Evolutionary conservation across 352 stramenopile species (phyloP).

Genomic region (Phytophthora nicotianae): DNA sequence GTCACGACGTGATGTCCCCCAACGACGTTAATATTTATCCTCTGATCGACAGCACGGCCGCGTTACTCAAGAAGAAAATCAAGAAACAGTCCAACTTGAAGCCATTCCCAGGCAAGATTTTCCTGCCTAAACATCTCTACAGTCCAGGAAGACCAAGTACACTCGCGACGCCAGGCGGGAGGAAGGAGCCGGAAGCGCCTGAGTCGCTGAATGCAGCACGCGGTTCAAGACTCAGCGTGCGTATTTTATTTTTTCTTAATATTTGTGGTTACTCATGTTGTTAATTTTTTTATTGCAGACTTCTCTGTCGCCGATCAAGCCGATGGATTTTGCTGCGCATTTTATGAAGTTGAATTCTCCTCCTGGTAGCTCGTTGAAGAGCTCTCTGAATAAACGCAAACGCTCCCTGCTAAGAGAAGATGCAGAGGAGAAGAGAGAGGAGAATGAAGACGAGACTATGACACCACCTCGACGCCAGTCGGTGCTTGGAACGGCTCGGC

Average conservation of each 20-base stretch:
- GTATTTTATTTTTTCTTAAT: conserved; percentile 19
- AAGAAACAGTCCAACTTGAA: conserved; percentile 87
- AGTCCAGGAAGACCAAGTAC: conserved; percentile 29
- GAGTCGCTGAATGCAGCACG: conserved; percentile 22
- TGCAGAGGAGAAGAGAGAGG: conserved; percentile 26
- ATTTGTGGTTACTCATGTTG: conserved; percentile 13
- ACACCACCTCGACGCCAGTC: conserved; percentile 52
- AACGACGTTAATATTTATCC: conserved; percentile 60
- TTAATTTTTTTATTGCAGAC: conserved; percentile 39
- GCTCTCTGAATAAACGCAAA: conserved; percentile 48
- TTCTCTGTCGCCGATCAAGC: conserved; percentile 80
- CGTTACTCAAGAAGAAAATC: conserved; percentile 81
- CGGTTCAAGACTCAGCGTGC: conserved; percentile 53
- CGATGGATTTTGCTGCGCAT: conserved; percentile 47
- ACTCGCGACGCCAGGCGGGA: conserved; percentile 19
- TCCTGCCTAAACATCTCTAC: conserved; percentile 77
- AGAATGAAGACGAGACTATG: conserved; percentile 18
- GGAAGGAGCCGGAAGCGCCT: conserved; percentile 34
- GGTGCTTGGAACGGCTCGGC: conserved; percentile 51
- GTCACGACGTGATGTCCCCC: conserved; percentile 59
- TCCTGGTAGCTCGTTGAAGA: conserved; percentile 47
- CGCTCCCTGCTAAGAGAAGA: conserved; percentile 26
- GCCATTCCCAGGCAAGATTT: conserved; percentile 84
- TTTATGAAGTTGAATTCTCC: conserved; percentile 72
- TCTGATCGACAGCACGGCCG: conserved; percentile 60